These are phyloP conservation scores for Cystobasidium slooffiae DNA, from an alignment of 1,284 basidiomycete species.

Conservation along the genomic window DNA sequence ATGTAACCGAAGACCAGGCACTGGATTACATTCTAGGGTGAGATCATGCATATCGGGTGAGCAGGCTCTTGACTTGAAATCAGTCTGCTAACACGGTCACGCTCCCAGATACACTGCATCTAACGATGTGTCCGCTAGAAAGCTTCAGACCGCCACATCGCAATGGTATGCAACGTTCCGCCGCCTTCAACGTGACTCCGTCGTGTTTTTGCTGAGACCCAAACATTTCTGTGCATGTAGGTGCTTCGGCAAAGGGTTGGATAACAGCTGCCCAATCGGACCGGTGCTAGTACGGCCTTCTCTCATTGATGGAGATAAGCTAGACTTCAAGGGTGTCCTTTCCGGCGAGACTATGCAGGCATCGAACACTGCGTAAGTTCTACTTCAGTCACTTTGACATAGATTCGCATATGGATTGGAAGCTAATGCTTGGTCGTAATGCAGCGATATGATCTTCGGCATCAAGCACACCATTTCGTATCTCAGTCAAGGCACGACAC, in stretches of 20 bases:
- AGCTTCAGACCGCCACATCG: constrained; percentile 29
- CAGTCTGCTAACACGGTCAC: constrained; percentile 46
- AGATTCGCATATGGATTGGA: no score
- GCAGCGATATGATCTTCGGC: constrained; percentile 43
- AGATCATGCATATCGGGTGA: constrained; percentile 50
- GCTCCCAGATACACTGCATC: constrained; percentile 52
- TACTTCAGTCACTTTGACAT: not conserved
- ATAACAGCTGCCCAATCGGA: constrained; percentile 38
- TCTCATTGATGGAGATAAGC: constrained; percentile 21
- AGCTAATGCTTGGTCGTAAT: no score
- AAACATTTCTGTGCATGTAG: not conserved
- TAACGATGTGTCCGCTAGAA: constrained; percentile 35
- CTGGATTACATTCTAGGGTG: constrained; percentile 58
- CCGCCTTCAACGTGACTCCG: no score
- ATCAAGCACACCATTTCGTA: constrained; percentile 18
- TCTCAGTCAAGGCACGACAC: constrained; percentile 31
- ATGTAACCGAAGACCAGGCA: constrained; percentile 76
- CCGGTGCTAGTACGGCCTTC: constrained; percentile 24
- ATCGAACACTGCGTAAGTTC: constrained; percentile 29
- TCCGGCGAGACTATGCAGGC: constrained; percentile 27
- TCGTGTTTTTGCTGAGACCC: not conserved
- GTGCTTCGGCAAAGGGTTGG: constrained; percentile 44
- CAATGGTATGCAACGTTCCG: not conserved
- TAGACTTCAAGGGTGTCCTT: constrained; percentile 29
- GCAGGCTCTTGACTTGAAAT: constrained; percentile 48